phyloP scores from a whole-genome alignment of 331 rosid genomes.

The Acacia concinna region DNA sequence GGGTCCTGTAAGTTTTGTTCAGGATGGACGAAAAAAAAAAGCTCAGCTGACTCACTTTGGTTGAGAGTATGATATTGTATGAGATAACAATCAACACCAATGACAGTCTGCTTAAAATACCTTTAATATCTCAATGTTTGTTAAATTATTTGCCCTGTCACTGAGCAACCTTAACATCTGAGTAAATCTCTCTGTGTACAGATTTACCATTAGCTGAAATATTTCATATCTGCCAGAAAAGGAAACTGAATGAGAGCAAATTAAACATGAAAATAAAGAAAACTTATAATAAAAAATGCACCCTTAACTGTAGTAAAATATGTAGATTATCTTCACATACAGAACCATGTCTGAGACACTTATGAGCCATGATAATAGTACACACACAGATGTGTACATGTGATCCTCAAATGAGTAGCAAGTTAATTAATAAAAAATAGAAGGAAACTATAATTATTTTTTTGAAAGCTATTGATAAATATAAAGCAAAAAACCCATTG shows the following conservation, averaged over 20 bases:
- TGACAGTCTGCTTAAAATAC: constrained; percentile 43
- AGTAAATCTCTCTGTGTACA: constrained; percentile 93
- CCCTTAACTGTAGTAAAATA: constrained; percentile 13
- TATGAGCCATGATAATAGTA: not conserved
- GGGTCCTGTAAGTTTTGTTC: not conserved
- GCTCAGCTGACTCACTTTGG: not conserved
- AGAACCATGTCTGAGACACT: constrained; percentile 4
- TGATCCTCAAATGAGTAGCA: not conserved
- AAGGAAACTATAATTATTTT: constrained; percentile 18
- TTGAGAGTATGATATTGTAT: not conserved
- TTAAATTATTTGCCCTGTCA: constrained; percentile 82
- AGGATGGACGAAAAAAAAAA: constrained; percentile 12
- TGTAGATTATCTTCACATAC: constrained; percentile 2
- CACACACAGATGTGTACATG: not conserved
- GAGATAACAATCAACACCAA: constrained; percentile 25
- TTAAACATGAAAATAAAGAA: constrained; percentile 17
- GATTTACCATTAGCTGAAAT: constrained; percentile 94
- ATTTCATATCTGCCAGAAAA: constrained; percentile 82
- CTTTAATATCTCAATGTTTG: constrained; percentile 93
- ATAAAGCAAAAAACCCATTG: not conserved
- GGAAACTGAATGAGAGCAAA: constrained; percentile 36
- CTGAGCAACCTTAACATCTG: constrained; percentile 97
- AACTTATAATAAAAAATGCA: not conserved
- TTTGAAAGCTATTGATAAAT: not conserved
- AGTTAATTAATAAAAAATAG: not conserved